Base-by-base conservation (phyloP, 805 yeast species). In the Lipomyces sp. region DNA sequence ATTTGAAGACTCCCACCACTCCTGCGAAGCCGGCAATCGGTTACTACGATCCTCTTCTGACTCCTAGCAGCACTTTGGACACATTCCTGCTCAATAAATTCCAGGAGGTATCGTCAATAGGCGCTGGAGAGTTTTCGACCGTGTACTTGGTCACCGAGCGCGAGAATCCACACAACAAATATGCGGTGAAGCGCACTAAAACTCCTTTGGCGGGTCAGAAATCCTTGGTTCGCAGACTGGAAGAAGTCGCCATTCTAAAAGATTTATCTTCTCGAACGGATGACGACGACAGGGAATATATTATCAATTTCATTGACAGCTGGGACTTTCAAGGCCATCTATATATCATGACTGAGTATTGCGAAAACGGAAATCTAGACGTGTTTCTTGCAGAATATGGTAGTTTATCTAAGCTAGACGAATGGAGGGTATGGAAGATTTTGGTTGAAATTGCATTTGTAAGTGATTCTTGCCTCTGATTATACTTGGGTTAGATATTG, bases 341-440 rank as follows among this genome's bases (percentile, higher is more conserved):
- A 70, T 95, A 94, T 76, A 91, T 95, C 50, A 90, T 92, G 95
- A 92, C 97, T 2, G 98, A 94, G 72, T 93, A 81, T 77, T 95
- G 97, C 79, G 98, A 93, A 74, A 95, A 93, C 75, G 98, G 98
- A 1, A 90, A 95, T 30, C 79, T 95, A 65, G 95, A 88, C 74
- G 85, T 86, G 66, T 95, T 94, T 74, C 77, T 95, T 62, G 83
- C 87, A 39, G 96, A 90, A 71, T 88, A 87, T 75, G 92, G 91
- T 30, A 86, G 88, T 59, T 83, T 87, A 53, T 85, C 90, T 37
- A 87, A 88, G 72, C 82, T 95, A 60, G 99, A 95, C 75, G 99
- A 95, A 77, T 95, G 97, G 89, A 84, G 99, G 72, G 93, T 94
- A 53, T 95, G 99, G 99, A 95, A 95, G 79, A 94, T 95, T 56